A percentile compares a stretch with the other conserved stretches of the same genome.
These are phyloP conservation scores for Talaromyces stipitatus DNA, from an alignment of 495 filamentous ascomycete species.

Conservation along the genomic window DNA sequence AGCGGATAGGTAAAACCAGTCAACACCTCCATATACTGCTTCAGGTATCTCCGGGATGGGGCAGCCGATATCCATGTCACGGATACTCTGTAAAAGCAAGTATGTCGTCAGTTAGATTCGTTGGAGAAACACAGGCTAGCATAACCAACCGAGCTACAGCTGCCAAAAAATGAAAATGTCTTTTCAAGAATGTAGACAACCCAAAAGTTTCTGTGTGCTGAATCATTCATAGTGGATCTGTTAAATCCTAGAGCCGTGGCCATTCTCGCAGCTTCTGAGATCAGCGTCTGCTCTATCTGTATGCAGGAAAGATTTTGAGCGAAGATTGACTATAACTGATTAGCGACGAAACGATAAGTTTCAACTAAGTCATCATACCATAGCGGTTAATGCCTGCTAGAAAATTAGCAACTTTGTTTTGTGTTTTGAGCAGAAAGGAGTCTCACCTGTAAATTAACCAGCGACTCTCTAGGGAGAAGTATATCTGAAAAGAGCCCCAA, in stretches of 20 bases:
- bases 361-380: neutral
- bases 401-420: neutral
- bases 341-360: neutral
- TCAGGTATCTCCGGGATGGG: slow-evolving; percentile 22
- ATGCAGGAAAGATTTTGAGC: slow-evolving; percentile 24
- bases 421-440: neutral
- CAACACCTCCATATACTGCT: slow-evolving; percentile 17
- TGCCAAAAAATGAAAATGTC: slow-evolving; percentile 18
- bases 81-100: slow-evolving; percentile 1
- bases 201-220: slow-evolving; percentile 24
- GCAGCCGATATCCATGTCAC: slow-evolving; percentile 23
- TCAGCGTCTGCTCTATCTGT: slow-evolving; percentile 22
- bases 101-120: neutral
- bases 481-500: slow-evolving; percentile 19
- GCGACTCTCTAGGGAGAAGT: slow-evolving; percentile 14
- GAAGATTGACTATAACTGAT: slow-evolving; percentile 14
- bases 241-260: slow-evolving; percentile 18
- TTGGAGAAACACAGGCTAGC: neutral
- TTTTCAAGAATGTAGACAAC: slow-evolving; percentile 28
- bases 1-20: slow-evolving; percentile 23
- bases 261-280: slow-evolving; percentile 24
- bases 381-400: slow-evolving; percentile 10
- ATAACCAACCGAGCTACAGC: slow-evolving; percentile 20
- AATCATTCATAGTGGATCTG: slow-evolving; percentile 8
- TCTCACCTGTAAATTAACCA: slow-evolving; percentile 17